phyloP scores from a whole-genome alignment of 306 rosid genomes.

The Potentilla sterilis region DNA sequence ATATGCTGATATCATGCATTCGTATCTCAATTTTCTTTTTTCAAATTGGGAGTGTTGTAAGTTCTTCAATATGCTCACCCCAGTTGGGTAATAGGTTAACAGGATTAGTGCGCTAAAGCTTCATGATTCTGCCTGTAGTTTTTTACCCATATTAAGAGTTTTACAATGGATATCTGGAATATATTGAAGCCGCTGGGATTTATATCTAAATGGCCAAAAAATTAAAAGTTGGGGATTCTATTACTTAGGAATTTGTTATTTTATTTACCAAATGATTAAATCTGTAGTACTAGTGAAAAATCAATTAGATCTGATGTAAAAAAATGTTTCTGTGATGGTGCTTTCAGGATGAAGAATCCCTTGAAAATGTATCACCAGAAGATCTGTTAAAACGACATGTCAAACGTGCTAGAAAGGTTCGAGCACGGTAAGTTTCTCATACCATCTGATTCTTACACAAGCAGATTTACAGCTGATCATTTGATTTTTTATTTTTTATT shows the following conservation, averaged over 20 bases:
- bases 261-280: not conserved
- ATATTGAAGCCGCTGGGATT: not conserved
- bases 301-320: not conserved
- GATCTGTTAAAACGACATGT: slow-evolving; percentile 71
- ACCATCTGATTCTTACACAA: slow-evolving; percentile 1
- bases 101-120: not conserved
- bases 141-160: not conserved
- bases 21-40: not conserved
- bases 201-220: not conserved
- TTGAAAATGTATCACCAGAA: slow-evolving; percentile 39
- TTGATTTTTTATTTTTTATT: not conserved
- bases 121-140: not conserved
- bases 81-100: not conserved
- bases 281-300: not conserved
- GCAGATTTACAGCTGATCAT: not conserved
- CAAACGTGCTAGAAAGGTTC: slow-evolving; percentile 77
- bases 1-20: not conserved
- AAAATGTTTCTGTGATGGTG: slow-evolving; percentile 18
- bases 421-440: slow-evolving; percentile 60
- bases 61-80: not conserved
- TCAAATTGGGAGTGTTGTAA: slow-evolving; percentile 5
- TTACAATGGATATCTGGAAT: not conserved
- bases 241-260: not conserved
- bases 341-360: slow-evolving; percentile 56
- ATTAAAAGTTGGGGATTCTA: not conserved